Base-by-base conservation (phyloP, 805 yeast genomes). In the Cyberlindnera euphorbiae region DNA sequence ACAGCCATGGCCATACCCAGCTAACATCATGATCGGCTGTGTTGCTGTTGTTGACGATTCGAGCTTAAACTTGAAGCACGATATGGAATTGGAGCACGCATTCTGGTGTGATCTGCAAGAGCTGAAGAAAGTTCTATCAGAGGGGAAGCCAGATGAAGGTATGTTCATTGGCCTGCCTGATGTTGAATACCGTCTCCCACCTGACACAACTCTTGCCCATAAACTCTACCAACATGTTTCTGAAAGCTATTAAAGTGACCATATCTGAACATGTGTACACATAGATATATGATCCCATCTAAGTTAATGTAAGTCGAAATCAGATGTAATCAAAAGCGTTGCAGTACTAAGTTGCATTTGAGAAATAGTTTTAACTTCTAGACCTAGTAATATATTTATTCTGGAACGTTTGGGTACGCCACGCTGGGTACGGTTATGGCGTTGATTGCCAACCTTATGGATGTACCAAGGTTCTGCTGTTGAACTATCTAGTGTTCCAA, bases 1-100 rank as follows among this genome's bases (percentile, higher is more conserved):
- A 9, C 97, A 90, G 63, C 97, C 97, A 5, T 90, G 97, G 97
- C 97, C 97, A n/a, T 90, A 77, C 59, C 97, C 97, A 1, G 86
- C 84, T 1, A 87, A 82, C 56, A 64, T 90, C 47, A 90, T 90
- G 97, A 71, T 90, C 46, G 97, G 97, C 6, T 89, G 97, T 59
- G 62, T 77, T 21, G 93, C 86, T 7, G 79, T 79, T 3, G 75
- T 78, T 46, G 73, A 80, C 39, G 81, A 81, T 6, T 60, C 53
- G 5, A 76, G 77, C 46, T 12, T 34, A 17, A 14, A 78, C 85
- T 44, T 66, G 78, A 52, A 64, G 84, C 84, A 87, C 54, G 97
- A 90, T 58, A 74, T 80, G 29, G 97, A 90, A 60, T 64, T 90
- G 39, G 75, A 69, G 21, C 94, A 86, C 49, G 95, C 96, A 7